Evolutionary conservation across 2,329 filamentous ascomycete species (phyloP).

Genomic region (Hymenoscyphus occultus): DNA sequence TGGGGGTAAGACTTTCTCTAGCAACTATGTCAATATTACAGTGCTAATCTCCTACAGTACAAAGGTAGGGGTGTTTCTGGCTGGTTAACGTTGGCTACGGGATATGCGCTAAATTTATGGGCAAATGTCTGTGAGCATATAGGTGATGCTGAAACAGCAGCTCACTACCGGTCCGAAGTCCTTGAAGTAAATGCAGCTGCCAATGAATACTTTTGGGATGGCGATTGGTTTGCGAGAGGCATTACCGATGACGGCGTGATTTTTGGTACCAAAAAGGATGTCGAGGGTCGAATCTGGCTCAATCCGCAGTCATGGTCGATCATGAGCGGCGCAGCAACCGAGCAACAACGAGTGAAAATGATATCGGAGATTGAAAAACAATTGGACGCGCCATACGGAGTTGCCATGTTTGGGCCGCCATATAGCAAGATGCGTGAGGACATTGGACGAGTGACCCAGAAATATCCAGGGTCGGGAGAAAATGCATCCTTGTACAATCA

Average conservation of each 20-base stretch:
- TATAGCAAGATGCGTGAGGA: conserved; percentile 56
- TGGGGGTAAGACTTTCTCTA: conserved; percentile 37
- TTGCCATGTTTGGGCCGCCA: conserved; percentile 54
- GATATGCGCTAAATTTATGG: conserved; percentile 52
- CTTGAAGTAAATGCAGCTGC: conserved; percentile 48
- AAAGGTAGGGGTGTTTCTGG: conserved; percentile 56
- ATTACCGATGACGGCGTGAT: conserved; percentile 54
- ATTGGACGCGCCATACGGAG: conserved; percentile 51
- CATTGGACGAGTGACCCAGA: conserved; percentile 56
- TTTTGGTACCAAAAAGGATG: conserved; percentile 50
- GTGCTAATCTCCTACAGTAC: conserved; percentile 41
- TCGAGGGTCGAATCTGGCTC: conserved; percentile 56
- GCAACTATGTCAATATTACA: neutral
- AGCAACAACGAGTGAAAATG: conserved; percentile 44
- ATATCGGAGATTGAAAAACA: conserved; percentile 49
- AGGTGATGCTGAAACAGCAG: conserved; percentile 41
- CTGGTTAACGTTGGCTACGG: conserved; percentile 56
- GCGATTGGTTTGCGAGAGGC: conserved; percentile 54
- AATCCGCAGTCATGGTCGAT: conserved; percentile 57
- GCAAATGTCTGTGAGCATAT: conserved; percentile 49
- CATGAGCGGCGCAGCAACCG: conserved; percentile 49
- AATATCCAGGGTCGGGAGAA: conserved; percentile 55
- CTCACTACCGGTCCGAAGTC: conserved; percentile 45
- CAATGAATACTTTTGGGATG: conserved; percentile 53
- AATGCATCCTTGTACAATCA: conserved; percentile 59